Conservation (phyloP, 1,139 yeast species). For the Suhomyces ambrosiae region DNA sequence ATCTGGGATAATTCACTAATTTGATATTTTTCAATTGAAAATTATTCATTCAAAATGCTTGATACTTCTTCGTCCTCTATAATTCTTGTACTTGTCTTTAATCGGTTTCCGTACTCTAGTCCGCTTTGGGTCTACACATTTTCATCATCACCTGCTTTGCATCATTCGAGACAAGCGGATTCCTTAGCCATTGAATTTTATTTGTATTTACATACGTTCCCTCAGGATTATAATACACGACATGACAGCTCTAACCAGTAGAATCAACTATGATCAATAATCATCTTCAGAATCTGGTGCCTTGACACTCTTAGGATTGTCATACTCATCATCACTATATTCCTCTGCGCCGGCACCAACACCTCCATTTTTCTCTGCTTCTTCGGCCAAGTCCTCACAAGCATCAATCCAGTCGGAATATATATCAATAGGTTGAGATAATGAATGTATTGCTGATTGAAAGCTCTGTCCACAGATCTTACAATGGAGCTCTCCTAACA, state of each 20-base stretch:
- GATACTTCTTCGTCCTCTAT: no score
- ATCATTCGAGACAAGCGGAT: no score
- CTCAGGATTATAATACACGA: slow-evolving; percentile 12
- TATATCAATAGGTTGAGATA: slow-evolving; percentile 88
- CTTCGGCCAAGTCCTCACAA: slow-evolving; percentile 90
- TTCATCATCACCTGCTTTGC: no score
- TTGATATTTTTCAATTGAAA: no score
- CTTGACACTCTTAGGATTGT: slow-evolving; percentile 9
- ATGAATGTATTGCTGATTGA: slow-evolving; percentile 82
- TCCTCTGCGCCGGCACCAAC: slow-evolving; percentile 35
- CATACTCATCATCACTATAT: slow-evolving; percentile 41
- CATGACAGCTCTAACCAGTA: slow-evolving; percentile 14
- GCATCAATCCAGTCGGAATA: slow-evolving; percentile 99
- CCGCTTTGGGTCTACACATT: no score
- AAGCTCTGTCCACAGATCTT: slow-evolving; percentile 94
- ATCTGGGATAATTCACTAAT: background rate
- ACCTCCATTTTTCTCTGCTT: slow-evolving; percentile 39
- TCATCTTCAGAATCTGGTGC: slow-evolving; percentile 21
- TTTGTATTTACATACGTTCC: slow-evolving; percentile 8
- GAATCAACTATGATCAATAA: slow-evolving; percentile 11
- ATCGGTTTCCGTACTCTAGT: no score
- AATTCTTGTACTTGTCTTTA: no score
- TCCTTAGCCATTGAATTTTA: slow-evolving; percentile 5
- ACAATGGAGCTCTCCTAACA: slow-evolving; percentile 83
- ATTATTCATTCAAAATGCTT: no score